Conservation (phyloP, 306 rosid species). For the Psophocarpus tetragonolobus region DNA sequence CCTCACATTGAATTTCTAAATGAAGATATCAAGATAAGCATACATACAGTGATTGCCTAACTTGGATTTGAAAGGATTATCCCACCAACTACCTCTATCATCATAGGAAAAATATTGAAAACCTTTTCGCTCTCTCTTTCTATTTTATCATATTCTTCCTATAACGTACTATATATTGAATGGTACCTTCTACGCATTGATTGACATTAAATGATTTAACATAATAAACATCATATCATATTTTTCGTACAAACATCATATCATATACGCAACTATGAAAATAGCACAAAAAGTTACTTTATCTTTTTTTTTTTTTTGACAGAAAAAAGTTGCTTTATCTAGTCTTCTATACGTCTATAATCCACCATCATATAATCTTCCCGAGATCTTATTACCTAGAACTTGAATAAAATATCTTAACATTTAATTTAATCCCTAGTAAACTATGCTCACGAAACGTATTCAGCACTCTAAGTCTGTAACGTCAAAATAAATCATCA, state of each 20-base stretch:
- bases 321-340: background rate
- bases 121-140: background rate
- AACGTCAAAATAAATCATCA: background rate
- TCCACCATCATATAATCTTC: background rate
- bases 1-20: background rate
- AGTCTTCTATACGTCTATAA: background rate
- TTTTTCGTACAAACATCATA: background rate
- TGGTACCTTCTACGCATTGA: background rate
- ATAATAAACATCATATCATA: background rate
- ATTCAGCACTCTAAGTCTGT: background rate
- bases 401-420: conserved; percentile 15
- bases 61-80: background rate
- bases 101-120: background rate
- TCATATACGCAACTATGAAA: background rate
- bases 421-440: background rate
- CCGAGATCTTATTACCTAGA: background rate
- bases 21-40: background rate
- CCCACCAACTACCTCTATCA: conserved; percentile 10
- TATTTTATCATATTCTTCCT: background rate
- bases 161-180: background rate
- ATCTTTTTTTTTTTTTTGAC: too few species aligned
- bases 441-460: background rate
- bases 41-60: background rate
- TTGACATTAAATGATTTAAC: background rate
- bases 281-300: background rate